phyloP scores from a whole-genome alignment of 176 grass and related monocot species.

The Leersia perrieri region DNA sequence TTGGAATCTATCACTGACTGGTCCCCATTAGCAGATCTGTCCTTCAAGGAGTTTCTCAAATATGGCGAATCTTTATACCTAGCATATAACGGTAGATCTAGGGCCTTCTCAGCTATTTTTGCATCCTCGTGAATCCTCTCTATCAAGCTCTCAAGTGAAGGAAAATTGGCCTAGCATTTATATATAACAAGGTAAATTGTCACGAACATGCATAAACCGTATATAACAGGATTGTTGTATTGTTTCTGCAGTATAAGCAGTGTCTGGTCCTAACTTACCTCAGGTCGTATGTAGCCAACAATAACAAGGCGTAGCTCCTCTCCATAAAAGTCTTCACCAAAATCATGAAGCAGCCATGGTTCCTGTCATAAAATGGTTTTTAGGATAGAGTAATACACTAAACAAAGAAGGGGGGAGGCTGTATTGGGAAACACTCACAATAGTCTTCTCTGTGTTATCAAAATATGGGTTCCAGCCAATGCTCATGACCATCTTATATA shows the following conservation, averaged over 20 bases:
- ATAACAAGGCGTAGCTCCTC: slow-evolving; percentile 91
- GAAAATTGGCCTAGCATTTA: slow-evolving; percentile 73
- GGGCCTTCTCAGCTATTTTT: slow-evolving; percentile 76
- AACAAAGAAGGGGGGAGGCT: slow-evolving; percentile 5
- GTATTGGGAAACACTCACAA: slow-evolving; percentile 53
- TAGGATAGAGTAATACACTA: slow-evolving; percentile 30
- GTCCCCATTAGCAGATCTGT: slow-evolving; percentile 10
- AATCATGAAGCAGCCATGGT: slow-evolving; percentile 96
- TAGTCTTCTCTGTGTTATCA: slow-evolving; percentile 87
- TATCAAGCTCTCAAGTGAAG: slow-evolving; percentile 88
- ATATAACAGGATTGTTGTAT: not conserved
- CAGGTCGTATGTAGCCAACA: slow-evolving; percentile 84
- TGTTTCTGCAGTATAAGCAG: not conserved
- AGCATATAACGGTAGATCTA: slow-evolving; percentile 68
- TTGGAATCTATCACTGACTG: slow-evolving; percentile 23
- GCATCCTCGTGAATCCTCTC: slow-evolving; percentile 88
- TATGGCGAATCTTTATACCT: slow-evolving; percentile 66
- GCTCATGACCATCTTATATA: slow-evolving; percentile 98
- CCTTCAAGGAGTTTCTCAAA: slow-evolving; percentile 50
- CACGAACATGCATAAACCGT: slow-evolving; percentile 15
- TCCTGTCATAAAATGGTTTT: slow-evolving; percentile 49
- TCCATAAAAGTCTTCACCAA: slow-evolving; percentile 80
- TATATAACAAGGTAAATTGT: not conserved
- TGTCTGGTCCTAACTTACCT: slow-evolving; percentile 47
- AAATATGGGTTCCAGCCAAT: slow-evolving; percentile 99